phyloP scores from a whole-genome alignment of 1,284 basidiomycete species.

The Melampsora americana region DNA sequence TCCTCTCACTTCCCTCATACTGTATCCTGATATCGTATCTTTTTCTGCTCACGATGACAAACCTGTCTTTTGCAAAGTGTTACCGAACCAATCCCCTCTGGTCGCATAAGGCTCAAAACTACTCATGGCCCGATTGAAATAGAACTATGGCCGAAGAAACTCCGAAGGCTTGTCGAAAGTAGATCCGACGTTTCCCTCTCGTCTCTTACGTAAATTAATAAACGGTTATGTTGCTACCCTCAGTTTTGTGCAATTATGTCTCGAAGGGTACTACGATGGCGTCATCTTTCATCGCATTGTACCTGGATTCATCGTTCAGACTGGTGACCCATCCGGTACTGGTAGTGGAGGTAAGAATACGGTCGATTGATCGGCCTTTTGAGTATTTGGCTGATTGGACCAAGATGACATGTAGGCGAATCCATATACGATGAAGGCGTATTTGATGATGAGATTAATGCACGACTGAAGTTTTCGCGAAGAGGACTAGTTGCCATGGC shows the following conservation, averaged over 20 bases:
- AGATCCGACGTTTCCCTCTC: conserved; percentile 66
- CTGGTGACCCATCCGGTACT: conserved; percentile 89
- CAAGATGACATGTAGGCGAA: conserved; percentile 35
- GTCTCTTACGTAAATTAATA: background rate
- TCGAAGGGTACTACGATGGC: conserved; percentile 75
- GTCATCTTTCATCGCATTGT: conserved; percentile 88
- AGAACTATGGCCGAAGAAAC: conserved; percentile 62
- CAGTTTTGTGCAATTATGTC: conserved; percentile 48
- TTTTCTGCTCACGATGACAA: too few species aligned
- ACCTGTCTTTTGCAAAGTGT: conserved; percentile 4
- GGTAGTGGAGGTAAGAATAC: conserved; percentile 68
- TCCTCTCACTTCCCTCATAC: too few species aligned
- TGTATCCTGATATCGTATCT: too few species aligned
- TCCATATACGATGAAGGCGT: conserved; percentile 50
- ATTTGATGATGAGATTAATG: conserved; percentile 86
- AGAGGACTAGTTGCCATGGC: conserved; percentile 92
- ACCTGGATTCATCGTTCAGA: conserved; percentile 84
- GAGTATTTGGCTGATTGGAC: background rate
- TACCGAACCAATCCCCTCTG: conserved; percentile 42
- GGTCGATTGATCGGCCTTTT: conserved; percentile 51
- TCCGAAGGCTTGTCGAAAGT: conserved; percentile 89
- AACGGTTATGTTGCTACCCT: conserved; percentile 30
- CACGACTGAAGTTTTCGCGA: conserved; percentile 72
- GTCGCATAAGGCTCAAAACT: conserved; percentile 26
- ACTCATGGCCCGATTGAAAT: conserved; percentile 36